Base-by-base conservation (phyloP, 108 stramenopile species). In the Seminavis robusta region DNA sequence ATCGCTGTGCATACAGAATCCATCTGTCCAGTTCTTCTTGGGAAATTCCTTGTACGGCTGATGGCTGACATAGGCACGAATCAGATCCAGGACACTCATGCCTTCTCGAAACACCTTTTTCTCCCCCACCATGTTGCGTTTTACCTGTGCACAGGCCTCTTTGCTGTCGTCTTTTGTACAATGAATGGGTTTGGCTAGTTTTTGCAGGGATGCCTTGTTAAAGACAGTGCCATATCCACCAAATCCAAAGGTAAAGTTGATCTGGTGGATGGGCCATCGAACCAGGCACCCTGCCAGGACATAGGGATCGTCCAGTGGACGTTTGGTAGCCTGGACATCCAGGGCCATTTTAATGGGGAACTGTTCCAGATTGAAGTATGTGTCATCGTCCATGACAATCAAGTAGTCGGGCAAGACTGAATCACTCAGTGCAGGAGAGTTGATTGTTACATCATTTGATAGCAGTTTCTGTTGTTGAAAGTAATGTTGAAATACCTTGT, bases 311-410 rank as follows among this genome's bases (percentile, higher is more conserved):
- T 66, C 24, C 5, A 11, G 11, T 9, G 61, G 66, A 45, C 71
- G 34, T 9, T 24, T 0, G 1, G 13, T 10, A 21, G 31, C 28
- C 38, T 67, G 65, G 32, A 44, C 32, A 10, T 20, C 17, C n/a
- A n/a, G n/a, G n/a, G n/a, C n/a, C n/a, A n/a, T n/a, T n/a, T n/a
- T n/a, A n/a, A n/a, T n/a, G n/a, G 51, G 47, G 41, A 77, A 55
- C 11, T 47, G 10, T 37, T 70, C 69, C 58, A 75, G 45, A 25
- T 75, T 60, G 52, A 51, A 47, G 40, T 65, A 77, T 6, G 71
- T 52, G 32, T 77, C 76, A 45, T 77, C 76, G 46, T 77, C 76
- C 41, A 77, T 24, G 17, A 77, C 54, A 20, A 77, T 37, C n/a
- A 77, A 63, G 53, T 69, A 77, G 33, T 77, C 66, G 25, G 76